phyloP scores from a whole-genome alignment of 148 eudicot species.

The Persicaria maculosa region DNA sequence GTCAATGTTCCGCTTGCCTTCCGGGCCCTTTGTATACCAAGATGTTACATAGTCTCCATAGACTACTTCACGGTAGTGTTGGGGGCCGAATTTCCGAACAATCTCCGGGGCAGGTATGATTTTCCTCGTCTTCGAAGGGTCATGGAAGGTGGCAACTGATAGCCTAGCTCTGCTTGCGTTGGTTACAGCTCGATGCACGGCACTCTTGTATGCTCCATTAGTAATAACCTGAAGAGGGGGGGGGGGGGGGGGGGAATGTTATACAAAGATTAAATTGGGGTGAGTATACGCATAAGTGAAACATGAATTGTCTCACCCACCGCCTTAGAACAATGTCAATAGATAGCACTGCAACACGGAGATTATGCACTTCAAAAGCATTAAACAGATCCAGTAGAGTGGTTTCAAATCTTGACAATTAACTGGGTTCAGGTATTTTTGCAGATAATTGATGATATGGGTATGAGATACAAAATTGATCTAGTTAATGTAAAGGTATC shows the following conservation, averaged over 20 bases:
- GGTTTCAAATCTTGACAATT: background rate
- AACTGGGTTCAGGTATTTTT: background rate
- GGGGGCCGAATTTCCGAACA: constrained; percentile 28
- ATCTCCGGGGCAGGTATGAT: constrained; percentile 56
- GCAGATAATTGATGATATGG: background rate
- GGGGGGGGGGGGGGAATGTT: background rate
- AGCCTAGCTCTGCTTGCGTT: constrained; percentile 59
- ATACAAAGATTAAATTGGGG: background rate
- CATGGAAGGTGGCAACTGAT: constrained; percentile 94
- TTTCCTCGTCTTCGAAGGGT: constrained; percentile 64
- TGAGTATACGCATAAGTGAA: background rate
- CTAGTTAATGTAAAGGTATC: background rate
- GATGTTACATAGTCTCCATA: constrained; percentile 91
- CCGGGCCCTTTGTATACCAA: constrained; percentile 96
- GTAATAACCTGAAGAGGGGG: constrained; percentile 60
- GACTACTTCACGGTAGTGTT: constrained; percentile 40
- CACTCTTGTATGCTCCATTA: constrained; percentile 78
- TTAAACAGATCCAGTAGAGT: background rate
- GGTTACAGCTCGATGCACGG: constrained; percentile 73
- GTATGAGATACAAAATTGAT: background rate
- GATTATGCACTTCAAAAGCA: background rate
- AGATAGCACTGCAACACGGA: background rate
- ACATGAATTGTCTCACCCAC: background rate
- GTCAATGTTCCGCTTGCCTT: constrained; percentile 84
- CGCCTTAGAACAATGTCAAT: background rate